Base-by-base conservation (phyloP, 1,139 yeast species). In the Pichia sp. region DNA sequence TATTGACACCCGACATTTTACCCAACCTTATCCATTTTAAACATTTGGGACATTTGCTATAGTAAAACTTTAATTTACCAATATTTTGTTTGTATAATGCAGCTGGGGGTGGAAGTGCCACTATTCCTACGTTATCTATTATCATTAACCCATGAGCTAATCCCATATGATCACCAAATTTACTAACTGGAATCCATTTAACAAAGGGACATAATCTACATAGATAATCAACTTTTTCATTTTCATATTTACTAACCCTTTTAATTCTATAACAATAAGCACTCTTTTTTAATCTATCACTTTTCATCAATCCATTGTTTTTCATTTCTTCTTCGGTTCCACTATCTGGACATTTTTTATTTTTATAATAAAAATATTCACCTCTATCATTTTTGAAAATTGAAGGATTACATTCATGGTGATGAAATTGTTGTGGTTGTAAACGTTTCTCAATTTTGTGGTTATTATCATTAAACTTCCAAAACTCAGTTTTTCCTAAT, bases 11-110 rank as follows among this genome's bases (percentile, higher is more conserved):
- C 2, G 56, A 42, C 29, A 44, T 48, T 14, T 47, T 48, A 7
- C 62, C 63, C 6, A 60, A 45, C 19, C 63, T 39, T 5, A 60
- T 46, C 63, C 63, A 60, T 4, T 25, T 41, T 6, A 19, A 31
- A 36, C 63, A 60, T 25, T 56, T 56, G 2, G 62, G 58, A 31
- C 63, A 60, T 47, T 59, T 51, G 28, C 55, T 45, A 34, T 60
- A 59, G 33, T 60, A 60, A 22, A 59, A 47, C 47, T 57, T 58
- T 18, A 58, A 38, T 11, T 46, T 48, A n/a, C 58, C 56, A 2
- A 55, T 54, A 27, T 43, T 49, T 11, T 46, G 48, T 18, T 51
- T 49, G 44, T 50, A 60, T 5, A 60, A 44, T 5, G 56, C 56
- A 8, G 16, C n/a, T 2, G 63, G 63, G 5, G 47, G 42, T 4